Base-by-base conservation (phyloP, 106 monocot species). In the Allium cepa region DNA sequence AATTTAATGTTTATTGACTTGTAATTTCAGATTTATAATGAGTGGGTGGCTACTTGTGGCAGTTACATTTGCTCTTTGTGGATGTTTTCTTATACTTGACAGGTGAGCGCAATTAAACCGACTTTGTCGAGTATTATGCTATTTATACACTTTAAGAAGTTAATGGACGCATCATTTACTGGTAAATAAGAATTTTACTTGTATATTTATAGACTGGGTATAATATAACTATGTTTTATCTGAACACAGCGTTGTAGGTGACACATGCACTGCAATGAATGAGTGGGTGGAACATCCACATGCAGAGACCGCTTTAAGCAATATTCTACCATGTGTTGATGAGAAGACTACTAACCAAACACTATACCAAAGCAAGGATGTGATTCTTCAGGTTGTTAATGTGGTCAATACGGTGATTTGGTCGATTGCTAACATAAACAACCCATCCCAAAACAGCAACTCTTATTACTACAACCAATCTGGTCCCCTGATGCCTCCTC, bases 1-100 rank as follows among this genome's bases (percentile, higher is more conserved):
- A 1, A 36, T 36, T 58, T 7, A 63, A 46, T 12, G 15, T 11
- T 22, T 46, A 14, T 63, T 46, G 11, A 17, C 47, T 13, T 53
- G 9, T 11, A 53, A 22, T 77, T 82, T 78, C 87, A 94, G 94
- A 84, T 90, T 94, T 77, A 70, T 87, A 15, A 52, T 76, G 45
- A 79, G 80, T 71, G 90, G 90, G 15, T 90, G 94, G 94, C 67
- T 85, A 71, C 82, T 94, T 72, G 94, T 94, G 58, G 76, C 82
- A 47, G 68, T 83, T 16, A 90, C 84, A 15, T 87, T 94, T 57
- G 17, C 82, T 74, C 87, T 94, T 58, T 82, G 75, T 67, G 94
- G 94, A 62, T 71, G 76, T 63, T 94, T 90, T 67, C 46, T 90
- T 59, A 83, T 94, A 49, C 71, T 94, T 26, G 77, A 90, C 72